Evolutionary conservation across 2,329 filamentous ascomycete genomes (phyloP).

Genomic region (Cladosporium phlei): DNA sequence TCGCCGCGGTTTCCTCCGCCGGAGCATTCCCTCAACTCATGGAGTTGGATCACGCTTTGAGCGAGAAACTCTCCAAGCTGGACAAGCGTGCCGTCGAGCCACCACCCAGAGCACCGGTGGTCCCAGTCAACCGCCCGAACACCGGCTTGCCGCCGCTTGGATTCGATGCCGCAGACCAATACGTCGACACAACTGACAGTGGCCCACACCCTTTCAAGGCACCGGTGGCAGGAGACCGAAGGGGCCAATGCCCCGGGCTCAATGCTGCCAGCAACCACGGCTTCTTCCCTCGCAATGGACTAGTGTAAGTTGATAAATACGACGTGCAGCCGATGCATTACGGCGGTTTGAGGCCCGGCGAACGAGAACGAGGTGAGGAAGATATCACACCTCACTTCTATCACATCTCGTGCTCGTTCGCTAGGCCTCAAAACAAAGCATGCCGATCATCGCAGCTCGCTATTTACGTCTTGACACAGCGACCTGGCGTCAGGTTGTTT

Average conservation of each 20-base stretch:
- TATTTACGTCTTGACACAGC: too few relatives aligned
- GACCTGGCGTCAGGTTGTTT: too few relatives aligned
- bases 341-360: too few relatives aligned
- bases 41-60: not conserved
- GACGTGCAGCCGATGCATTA: too few relatives aligned
- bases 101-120: not conserved
- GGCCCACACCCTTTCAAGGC: conserved; percentile 25
- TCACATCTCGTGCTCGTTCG: too few relatives aligned
- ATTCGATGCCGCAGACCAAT: conserved; percentile 24
- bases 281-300: conserved; percentile 30
- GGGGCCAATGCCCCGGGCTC: conserved; percentile 31
- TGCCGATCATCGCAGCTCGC: too few relatives aligned
- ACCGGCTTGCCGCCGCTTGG: not conserved
- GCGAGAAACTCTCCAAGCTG: not conserved
- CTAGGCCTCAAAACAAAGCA: too few relatives aligned
- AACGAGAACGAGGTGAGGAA: too few relatives aligned
- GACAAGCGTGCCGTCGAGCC: not conserved
- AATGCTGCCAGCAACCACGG: conserved; percentile 6
- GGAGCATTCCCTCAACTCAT: not conserved
- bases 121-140: conserved; percentile 1
- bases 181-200: conserved; percentile 18
- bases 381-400: too few relatives aligned
- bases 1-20: not conserved
- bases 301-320: too few relatives aligned
- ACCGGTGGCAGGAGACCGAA: conserved; percentile 23